A percentile compares a stretch with the other conserved stretches of the same genome.
These are phyloP conservation scores for Spathaspora gorwiae DNA, from an alignment of 805 yeast genomes.

Conservation along the genomic window DNA sequence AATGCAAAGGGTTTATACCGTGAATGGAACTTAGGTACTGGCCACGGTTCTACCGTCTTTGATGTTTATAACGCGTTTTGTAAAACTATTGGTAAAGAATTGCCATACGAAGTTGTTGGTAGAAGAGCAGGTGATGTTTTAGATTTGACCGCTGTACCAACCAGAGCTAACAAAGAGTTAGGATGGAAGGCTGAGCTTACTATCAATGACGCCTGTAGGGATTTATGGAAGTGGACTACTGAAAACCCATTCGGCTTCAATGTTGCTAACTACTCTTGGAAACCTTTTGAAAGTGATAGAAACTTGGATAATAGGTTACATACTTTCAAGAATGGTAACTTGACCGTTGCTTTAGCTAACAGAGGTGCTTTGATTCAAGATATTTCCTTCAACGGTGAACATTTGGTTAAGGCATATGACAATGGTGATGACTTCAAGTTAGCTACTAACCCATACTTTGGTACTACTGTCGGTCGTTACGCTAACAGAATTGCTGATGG, in stretches of 20 bases:
- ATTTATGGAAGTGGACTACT: constrained; percentile 75
- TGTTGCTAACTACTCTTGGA: constrained; percentile 32
- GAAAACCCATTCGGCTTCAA: constrained; percentile 60
- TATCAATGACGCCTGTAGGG: constrained; percentile 62
- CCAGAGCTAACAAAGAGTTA: constrained; percentile 62
- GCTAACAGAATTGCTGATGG: constrained; percentile 57
- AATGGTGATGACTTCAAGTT: constrained; percentile 25
- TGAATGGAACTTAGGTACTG: constrained; percentile 84
- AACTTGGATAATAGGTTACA: constrained; percentile 32
- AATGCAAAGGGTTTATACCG: constrained; percentile 48
- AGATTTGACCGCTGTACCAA: constrained; percentile 66
- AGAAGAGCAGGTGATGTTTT: constrained; percentile 77
- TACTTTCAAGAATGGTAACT: constrained; percentile 21
- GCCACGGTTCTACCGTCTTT: constrained; percentile 72
- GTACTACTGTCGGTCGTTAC: constrained; percentile 62
- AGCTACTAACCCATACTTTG: constrained; percentile 47
- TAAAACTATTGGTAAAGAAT: constrained; percentile 56
- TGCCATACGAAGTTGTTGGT: constrained; percentile 61
- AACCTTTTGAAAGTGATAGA: constrained; percentile 16
- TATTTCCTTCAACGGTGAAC: constrained; percentile 33
- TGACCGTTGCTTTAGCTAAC: constrained; percentile 42
- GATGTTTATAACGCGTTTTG: constrained; percentile 65
- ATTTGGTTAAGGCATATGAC: constrained; percentile 38
- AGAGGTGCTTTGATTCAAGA: constrained; percentile 50
- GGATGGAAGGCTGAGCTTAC: constrained; percentile 56